Conservation (phyloP, 2,329 filamentous ascomycete genomes). For the Hypoxylon sp. region DNA sequence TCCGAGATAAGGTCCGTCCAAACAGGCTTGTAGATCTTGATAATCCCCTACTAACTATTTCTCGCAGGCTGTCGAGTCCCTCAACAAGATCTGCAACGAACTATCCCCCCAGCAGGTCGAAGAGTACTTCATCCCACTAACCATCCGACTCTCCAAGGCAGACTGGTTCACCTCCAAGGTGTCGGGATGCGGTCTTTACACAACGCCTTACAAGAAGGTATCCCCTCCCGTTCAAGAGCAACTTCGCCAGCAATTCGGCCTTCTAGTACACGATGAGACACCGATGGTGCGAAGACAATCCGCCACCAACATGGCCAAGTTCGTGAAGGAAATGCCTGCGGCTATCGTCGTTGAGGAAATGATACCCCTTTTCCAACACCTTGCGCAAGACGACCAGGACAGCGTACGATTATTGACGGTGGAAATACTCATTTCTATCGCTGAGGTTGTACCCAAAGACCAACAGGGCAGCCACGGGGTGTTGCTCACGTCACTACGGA, state of each 20-base stretch:
- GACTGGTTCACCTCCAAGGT: slow-evolving; percentile 99
- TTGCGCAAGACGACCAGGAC: slow-evolving; percentile 96
- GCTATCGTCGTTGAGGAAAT: slow-evolving; percentile 96
- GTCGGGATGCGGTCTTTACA: slow-evolving; percentile 96
- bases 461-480: slow-evolving; percentile 97
- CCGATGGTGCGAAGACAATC: slow-evolving; percentile 98
- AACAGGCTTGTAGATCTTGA: slow-evolving; percentile 17
- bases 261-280: slow-evolving; percentile 97
- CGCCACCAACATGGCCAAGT: slow-evolving; percentile 96
- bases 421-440: slow-evolving; percentile 95
- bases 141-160: slow-evolving; percentile 95
- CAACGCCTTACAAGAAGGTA: slow-evolving; percentile 92
- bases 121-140: slow-evolving; percentile 96
- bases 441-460: slow-evolving; percentile 97
- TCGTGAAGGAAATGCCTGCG: slow-evolving; percentile 96
- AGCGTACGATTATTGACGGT: slow-evolving; percentile 96
- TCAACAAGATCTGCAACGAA: slow-evolving; percentile 98
- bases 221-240: slow-evolving; percentile 89
- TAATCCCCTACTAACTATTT: slow-evolving; percentile 35
- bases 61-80: slow-evolving; percentile 90
- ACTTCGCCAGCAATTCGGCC: slow-evolving; percentile 90
- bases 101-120: slow-evolving; percentile 94
- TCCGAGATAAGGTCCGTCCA: slow-evolving; percentile 89
- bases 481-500: slow-evolving; percentile 88
- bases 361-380: slow-evolving; percentile 98